These are phyloP conservation scores for Thelephora ganbajun DNA, from an alignment of 768 basidiomycete species.

Conservation along the genomic window DNA sequence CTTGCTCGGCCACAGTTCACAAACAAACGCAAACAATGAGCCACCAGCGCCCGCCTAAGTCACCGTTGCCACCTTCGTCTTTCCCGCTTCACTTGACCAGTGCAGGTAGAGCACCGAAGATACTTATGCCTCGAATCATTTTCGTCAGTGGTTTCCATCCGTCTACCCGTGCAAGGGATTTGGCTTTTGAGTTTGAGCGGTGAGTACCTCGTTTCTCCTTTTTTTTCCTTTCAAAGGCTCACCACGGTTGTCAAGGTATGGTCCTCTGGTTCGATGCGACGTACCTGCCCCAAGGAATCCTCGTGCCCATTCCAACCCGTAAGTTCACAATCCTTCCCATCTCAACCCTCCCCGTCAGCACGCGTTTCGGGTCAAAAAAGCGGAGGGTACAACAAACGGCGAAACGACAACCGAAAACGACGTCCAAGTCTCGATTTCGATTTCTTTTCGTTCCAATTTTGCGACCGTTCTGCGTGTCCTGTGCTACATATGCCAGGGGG, in stretches of 20 bases:
- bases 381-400: neutral
- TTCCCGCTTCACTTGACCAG: too few relatives aligned
- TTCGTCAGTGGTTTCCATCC: conserved; percentile 82
- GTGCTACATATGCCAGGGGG: too few relatives aligned
- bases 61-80: too few relatives aligned
- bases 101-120: too few relatives aligned
- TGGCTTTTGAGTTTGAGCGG: conserved; percentile 84
- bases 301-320: conserved; percentile 66
- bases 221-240: neutral
- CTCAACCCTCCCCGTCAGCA: neutral
- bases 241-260: conserved; percentile 36
- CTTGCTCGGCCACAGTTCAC: too few relatives aligned
- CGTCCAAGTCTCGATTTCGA: conserved; percentile 6
- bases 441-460: neutral
- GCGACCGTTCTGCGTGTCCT: neutral
- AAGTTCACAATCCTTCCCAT: conserved; percentile 29
- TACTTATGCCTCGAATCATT: conserved; percentile 75
- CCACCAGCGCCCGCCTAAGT: too few relatives aligned
- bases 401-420: conserved; percentile 7
- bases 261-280: conserved; percentile 77
- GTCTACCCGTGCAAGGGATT: conserved; percentile 67
- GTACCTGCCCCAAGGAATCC: conserved; percentile 79
- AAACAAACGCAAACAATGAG: too few relatives aligned
- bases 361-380: too few relatives aligned
- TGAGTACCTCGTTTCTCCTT: conserved; percentile 15